phyloP scores from a whole-genome alignment of 129 eudicot species.

The Smallanthus sonchifolius region DNA sequence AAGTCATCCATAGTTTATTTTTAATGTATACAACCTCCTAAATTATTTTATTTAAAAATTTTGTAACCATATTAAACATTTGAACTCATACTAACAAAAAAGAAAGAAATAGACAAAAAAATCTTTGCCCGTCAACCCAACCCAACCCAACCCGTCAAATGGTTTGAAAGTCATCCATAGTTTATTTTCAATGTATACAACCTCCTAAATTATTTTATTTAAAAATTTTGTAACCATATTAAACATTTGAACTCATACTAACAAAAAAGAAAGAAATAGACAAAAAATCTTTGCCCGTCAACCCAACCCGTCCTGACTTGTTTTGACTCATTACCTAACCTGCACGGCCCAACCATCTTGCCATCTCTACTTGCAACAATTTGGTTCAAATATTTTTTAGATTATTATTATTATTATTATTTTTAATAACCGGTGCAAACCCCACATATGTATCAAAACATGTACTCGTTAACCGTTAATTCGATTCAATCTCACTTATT shows the following conservation, averaged over 20 bases:
- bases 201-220: neutral
- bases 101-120: neutral
- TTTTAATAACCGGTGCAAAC: neutral
- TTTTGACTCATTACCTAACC: neutral
- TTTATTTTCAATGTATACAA: neutral
- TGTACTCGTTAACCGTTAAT: neutral
- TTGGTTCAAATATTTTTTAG: neutral
- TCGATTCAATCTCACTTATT: neutral
- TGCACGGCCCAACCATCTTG: neutral
- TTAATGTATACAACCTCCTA: neutral
- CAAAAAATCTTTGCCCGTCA: neutral
- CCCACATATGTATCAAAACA: neutral
- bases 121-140: neutral
- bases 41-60: neutral
- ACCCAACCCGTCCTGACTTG: neutral
- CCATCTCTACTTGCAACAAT: neutral
- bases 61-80: neutral
- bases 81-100: neutral
- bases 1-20: neutral
- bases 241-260: neutral
- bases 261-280: neutral
- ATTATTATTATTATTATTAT: neutral
- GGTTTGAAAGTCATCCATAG: neutral
- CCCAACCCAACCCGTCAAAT: neutral
- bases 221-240: neutral